phyloP scores from a whole-genome alignment of 805 yeast species.

The Candida multigemmis region DNA sequence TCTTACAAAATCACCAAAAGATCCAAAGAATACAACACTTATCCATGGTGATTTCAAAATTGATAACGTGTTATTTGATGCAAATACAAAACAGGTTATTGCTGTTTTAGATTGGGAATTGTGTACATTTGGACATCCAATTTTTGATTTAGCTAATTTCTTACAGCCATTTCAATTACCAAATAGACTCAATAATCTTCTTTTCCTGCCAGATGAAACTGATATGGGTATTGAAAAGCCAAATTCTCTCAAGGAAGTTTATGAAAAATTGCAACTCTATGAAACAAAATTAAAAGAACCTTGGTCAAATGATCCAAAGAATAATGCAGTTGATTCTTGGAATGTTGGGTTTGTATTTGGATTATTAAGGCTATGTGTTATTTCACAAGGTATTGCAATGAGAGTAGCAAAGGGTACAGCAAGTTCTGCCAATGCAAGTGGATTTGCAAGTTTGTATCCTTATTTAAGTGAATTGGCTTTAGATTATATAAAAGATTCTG shows the following conservation, averaged over 20 bases:
- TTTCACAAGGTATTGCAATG: constrained; percentile 55
- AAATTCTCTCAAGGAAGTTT: constrained; percentile 4
- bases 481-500: constrained; percentile 7
- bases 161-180: constrained; percentile 47
- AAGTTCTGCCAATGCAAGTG: constrained; percentile 40
- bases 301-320: constrained; percentile 25
- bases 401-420: constrained; percentile 44
- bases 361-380: constrained; percentile 44
- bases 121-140: constrained; percentile 57
- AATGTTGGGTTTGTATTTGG: constrained; percentile 48
- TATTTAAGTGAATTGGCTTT: constrained; percentile 20
- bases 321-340: constrained; percentile 41
- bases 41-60: constrained; percentile 61
- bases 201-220: constrained; percentile 17
- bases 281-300: constrained; percentile 14
- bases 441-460: constrained; percentile 25
- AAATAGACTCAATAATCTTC: constrained; percentile 17
- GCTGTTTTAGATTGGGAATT: constrained; percentile 63
- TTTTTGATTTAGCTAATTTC: constrained; percentile 52
- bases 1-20: constrained; percentile 34
- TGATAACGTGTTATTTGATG: constrained; percentile 56
- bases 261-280: constrained; percentile 8
- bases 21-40: constrained; percentile 33
- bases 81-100: constrained; percentile 36
- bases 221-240: constrained; percentile 24